Evolutionary conservation across 2,329 filamentous ascomycete genomes (phyloP), one percentile per base, ranked within the genome.

Genomic region (Cladophialophora psammophila): DNA sequence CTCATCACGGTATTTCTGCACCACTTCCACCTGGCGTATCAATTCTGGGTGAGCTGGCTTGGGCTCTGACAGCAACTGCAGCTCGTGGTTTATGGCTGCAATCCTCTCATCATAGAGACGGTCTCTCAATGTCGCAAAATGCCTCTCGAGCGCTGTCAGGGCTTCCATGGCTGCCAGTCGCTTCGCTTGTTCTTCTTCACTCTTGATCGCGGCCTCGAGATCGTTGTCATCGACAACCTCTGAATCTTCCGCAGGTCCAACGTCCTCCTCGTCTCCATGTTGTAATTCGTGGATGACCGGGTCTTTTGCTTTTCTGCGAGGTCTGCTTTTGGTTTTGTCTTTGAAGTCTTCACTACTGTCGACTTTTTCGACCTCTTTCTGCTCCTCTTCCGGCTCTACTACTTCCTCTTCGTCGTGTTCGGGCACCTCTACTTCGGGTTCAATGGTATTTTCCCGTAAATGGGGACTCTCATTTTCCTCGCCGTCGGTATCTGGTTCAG

Each of bases 101-200:
- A 99, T 86, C 69, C 93, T 88, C 78, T 98, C 94, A 75, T 95
- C 92, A 78, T 94, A 95, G 50, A 97, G 86, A 71, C 93, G 50
- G 72, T 85, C 93, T 74, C 93, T 88, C 75, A 98, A 92, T 18
- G 91, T 86, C 66, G 90, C 88, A 80, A 99, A 99, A 76, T 95
- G 92, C 77, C 91, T 91, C 77, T 98, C 94, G 52, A 99, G 91
- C 18, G 87, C 86, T 18, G 88, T 85, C 73, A 97, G 86, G 72
- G 93, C 88, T 64, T 93, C 91, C 75, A 94, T 90, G 0, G 94
- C 94, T 38, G 87, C 86, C 75, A 89, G 89, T 80, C 94, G 95
- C 75, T 88, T 89, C 74, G 91, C 87, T 71, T 91, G 77, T 74
- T 84, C 84, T 78, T 86, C 84, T 72, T 85, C 84, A 18, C 77